Conservation (phyloP, 176 grass and related monocot genomes). For the Dactylis glomerata region DNA sequence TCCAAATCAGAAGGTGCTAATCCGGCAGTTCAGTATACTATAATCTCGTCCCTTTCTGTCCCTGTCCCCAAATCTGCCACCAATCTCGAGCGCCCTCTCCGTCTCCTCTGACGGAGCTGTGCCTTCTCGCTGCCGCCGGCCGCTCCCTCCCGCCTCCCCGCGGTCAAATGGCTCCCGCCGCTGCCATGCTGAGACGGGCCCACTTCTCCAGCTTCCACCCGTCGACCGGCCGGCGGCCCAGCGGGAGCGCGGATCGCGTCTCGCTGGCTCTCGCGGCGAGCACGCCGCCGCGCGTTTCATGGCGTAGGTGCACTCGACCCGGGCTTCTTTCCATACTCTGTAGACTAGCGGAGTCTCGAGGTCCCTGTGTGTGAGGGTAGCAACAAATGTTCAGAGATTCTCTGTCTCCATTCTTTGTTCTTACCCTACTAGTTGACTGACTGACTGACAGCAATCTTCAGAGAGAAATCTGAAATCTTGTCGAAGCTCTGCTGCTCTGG, state of each 20-base stretch:
- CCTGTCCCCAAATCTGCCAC: not conserved
- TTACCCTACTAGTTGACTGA: not conserved
- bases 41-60: not conserved
- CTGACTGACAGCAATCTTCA: not conserved
- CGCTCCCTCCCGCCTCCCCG: not conserved
- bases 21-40: not conserved
- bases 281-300: slow-evolving; percentile 27
- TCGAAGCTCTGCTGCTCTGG: not conserved
- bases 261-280: not conserved
- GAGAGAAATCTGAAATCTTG: not conserved
- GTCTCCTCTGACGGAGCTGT: not conserved
- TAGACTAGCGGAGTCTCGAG: not conserved
- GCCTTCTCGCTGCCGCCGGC: not conserved
- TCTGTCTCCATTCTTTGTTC: not conserved
- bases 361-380: not conserved
- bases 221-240: not conserved
- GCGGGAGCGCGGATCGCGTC: not conserved
- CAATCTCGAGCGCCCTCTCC: not conserved
- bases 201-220: not conserved
- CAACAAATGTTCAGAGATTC: not conserved
- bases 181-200: not conserved
- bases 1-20: slow-evolving; percentile 23
- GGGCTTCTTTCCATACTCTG: not conserved
- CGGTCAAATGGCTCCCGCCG: slow-evolving; percentile 31
- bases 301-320: slow-evolving; percentile 29